Evolutionary conservation across 495 filamentous ascomycete genomes (phyloP).

Genomic region (Tuber microsphaerosporum): DNA sequence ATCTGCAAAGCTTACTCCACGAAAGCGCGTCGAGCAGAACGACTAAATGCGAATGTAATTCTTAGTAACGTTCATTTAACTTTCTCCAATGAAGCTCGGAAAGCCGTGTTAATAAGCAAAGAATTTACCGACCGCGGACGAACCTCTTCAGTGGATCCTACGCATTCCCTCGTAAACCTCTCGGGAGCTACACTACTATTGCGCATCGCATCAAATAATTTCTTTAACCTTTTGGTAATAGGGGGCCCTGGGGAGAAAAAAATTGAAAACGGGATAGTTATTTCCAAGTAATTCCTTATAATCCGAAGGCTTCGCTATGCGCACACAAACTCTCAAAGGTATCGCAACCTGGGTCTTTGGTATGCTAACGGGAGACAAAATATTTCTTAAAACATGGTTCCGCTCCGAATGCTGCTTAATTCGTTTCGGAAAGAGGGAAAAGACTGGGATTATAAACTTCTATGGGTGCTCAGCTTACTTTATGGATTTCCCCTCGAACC

Average conservation of each 20-base stretch:
- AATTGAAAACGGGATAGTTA: no score
- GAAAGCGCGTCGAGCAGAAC: not conserved
- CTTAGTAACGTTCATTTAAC: not conserved
- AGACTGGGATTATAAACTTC: not conserved
- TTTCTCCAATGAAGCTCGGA: not conserved
- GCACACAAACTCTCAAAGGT: no score
- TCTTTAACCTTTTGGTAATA: no score
- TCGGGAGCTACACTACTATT: no score
- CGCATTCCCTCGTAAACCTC: no score
- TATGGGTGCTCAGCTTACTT: not conserved
- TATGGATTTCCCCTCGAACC: not conserved
- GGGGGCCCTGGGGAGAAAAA: no score
- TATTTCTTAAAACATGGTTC: no score
- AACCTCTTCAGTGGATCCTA: not conserved
- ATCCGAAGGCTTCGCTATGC: no score
- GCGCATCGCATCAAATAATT: no score
- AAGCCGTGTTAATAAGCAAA: not conserved
- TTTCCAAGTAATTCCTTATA: no score
- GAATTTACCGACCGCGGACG: not conserved
- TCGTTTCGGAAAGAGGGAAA: not conserved
- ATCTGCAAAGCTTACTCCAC: not conserved
- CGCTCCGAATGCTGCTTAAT: not conserved
- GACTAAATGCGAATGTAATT: not conserved
- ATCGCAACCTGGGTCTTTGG: no score
- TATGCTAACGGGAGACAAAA: no score